phyloP scores from a whole-genome alignment of 1,284 basidiomycete species.

The Puccinia sorghi region DNA sequence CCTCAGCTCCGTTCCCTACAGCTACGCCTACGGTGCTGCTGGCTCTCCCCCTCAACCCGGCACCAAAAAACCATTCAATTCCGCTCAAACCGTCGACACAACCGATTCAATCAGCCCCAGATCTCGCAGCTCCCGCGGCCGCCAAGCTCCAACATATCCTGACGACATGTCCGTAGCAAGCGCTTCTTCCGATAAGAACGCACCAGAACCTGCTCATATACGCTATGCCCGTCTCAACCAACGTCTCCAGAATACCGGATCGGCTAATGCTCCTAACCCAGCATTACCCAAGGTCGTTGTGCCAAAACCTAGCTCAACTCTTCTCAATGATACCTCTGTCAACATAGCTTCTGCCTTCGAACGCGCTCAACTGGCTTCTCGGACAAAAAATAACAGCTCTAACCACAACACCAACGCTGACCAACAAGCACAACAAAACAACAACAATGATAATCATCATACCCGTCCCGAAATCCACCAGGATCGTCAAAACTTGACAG shows the following conservation, averaged over 20 bases:
- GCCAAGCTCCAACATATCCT: not conserved
- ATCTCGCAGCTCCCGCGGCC: constrained; percentile 3
- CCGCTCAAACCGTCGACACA: constrained; percentile 13
- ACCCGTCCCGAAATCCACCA: constrained; percentile 4
- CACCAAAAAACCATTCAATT: not conserved
- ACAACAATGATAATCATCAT: not conserved
- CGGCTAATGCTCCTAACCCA: constrained; percentile 10
- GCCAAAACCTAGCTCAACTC: constrained; percentile 10
- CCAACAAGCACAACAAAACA: not conserved
- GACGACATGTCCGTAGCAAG: not conserved
- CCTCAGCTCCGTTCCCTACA: constrained; percentile 7
- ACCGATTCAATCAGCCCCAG: not conserved
- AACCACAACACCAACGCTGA: not conserved
- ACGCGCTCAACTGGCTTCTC: constrained; percentile 23
- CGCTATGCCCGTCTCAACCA: constrained; percentile 33
- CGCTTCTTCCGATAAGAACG: not conserved
- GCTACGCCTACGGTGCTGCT: constrained; percentile 45
- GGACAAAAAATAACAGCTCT: constrained; percentile 2
- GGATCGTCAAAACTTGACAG: not conserved
- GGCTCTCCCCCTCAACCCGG: constrained; percentile 2
- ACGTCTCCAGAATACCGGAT: constrained; percentile 12
- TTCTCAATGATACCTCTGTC: constrained; percentile 36
- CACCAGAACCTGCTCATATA: constrained; percentile 7
- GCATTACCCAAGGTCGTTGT: constrained; percentile 13
- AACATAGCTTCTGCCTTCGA: constrained; percentile 46